phyloP scores from a whole-genome alignment of 75 land plant genomes.

The Ceratopteris richardii region DNA sequence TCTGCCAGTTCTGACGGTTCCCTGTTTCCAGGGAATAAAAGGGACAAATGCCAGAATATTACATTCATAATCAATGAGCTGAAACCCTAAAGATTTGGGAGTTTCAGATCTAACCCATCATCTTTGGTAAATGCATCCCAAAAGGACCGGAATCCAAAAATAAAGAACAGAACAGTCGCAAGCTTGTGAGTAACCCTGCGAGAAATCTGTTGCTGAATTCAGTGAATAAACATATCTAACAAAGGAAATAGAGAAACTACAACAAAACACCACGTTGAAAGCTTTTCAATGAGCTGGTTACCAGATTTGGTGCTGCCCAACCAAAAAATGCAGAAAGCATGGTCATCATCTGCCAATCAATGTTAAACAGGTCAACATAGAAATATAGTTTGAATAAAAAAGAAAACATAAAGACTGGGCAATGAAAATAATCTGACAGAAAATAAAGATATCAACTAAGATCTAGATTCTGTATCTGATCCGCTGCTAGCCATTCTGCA shows the following conservation, averaged over 20 bases:
- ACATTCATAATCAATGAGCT: too few species aligned
- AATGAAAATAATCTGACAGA: too few species aligned
- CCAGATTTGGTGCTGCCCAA: conserved; percentile 93
- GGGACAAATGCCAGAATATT: neutral
- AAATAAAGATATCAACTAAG: too few species aligned
- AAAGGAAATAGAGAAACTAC: neutral
- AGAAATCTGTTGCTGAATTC: conserved; percentile 48
- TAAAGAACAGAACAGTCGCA: conserved; percentile 80
- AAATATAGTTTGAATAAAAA: neutral
- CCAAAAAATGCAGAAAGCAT: conserved; percentile 74
- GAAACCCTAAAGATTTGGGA: too few species aligned
- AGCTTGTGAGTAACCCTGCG: conserved; percentile 74
- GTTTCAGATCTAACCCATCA: too few species aligned
- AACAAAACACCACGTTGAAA: too few species aligned
- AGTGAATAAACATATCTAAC: neutral
- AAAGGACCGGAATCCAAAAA: conserved; percentile 82
- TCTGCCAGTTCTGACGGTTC: conserved; percentile 79
- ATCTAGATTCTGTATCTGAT: too few species aligned
- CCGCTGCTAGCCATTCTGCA: too few species aligned
- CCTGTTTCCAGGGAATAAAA: conserved; percentile 24
- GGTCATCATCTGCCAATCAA: conserved; percentile 67
- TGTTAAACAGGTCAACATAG: neutral
- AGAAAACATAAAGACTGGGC: too few species aligned
- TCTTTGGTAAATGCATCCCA: conserved; percentile 74
- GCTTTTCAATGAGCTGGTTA: conserved; percentile 31